Conservation (phyloP, 1,284 basidiomycete genomes). For the Sanghuangporus sanghuang region DNA sequence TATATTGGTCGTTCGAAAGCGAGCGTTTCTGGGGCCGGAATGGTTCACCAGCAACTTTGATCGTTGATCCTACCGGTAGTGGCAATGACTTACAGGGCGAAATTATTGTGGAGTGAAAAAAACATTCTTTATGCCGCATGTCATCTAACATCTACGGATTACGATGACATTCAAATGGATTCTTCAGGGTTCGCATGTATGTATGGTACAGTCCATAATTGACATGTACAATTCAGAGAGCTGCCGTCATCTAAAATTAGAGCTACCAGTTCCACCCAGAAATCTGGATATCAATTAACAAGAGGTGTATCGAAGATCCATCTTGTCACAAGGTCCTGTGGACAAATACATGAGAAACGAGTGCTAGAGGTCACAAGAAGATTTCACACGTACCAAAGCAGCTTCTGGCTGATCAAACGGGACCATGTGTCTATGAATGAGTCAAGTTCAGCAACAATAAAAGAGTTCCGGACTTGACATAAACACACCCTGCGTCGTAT, state of each 20-base stretch:
- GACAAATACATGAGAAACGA: background rate
- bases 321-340: conserved; percentile 42
- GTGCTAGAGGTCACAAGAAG: background rate
- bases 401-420: conserved; percentile 81
- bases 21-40: conserved; percentile 9
- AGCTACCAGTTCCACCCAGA: background rate
- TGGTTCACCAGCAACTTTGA: background rate
- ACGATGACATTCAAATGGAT: background rate
- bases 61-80: background rate
- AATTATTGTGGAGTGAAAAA: background rate
- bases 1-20: conserved; percentile 12
- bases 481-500: conserved; percentile 63
- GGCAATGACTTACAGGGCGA: background rate
- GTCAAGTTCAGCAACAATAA: conserved; percentile 8
- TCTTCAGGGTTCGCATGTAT: background rate
- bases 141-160: background rate
- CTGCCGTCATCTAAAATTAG: background rate
- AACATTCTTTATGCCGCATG: background rate
- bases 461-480: background rate
- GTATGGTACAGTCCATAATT: background rate
- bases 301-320: conserved; percentile 48
- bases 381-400: conserved; percentile 36
- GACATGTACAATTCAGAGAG: background rate
- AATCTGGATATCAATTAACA: background rate
- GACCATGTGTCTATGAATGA: conserved; percentile 65